phyloP scores from a whole-genome alignment of 140 eudicot genomes.

The Ambrosia hybrid region DNA sequence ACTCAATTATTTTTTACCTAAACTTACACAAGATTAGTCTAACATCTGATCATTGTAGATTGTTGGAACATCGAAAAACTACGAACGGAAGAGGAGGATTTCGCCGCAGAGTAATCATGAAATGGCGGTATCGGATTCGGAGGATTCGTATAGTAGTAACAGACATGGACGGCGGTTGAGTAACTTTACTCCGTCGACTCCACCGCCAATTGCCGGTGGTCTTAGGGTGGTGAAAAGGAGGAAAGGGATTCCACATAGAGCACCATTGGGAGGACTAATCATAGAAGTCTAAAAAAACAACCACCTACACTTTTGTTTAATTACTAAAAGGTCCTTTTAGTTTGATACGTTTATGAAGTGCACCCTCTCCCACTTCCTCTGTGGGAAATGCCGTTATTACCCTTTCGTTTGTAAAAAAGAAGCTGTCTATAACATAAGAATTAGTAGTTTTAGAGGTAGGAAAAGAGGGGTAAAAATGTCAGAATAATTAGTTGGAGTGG shows the following conservation, averaged over 20 bases:
- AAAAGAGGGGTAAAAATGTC: slow-evolving; percentile 23
- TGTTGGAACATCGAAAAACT: slow-evolving; percentile 45
- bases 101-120: slow-evolving; percentile 13
- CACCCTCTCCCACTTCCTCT: slow-evolving; percentile 21
- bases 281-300: slow-evolving; percentile 43
- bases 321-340: slow-evolving; percentile 25
- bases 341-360: slow-evolving; percentile 3
- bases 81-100: slow-evolving; percentile 1
- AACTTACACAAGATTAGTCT: too few species aligned
- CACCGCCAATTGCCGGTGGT: slow-evolving; percentile 40
- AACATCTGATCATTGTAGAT: slow-evolving; percentile 29
- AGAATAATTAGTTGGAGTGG: slow-evolving; percentile 19
- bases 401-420: slow-evolving; percentile 43
- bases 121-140: slow-evolving; percentile 48
- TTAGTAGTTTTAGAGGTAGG: slow-evolving; percentile 8
- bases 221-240: slow-evolving; percentile 54
- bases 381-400: slow-evolving; percentile 22
- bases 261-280: slow-evolving; percentile 64
- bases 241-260: slow-evolving; percentile 79
- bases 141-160: slow-evolving; percentile 39
- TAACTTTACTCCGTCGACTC: slow-evolving; percentile 61
- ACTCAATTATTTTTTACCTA: too few species aligned
- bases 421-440: slow-evolving; percentile 7
- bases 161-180: slow-evolving; percentile 16
- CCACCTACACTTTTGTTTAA: slow-evolving; percentile 20